Percentiles rank a stretch among this genome's conserved stretches.
phyloP scores from a whole-genome alignment of 306 rosid genomes.

The Benincasa hispida region DNA sequence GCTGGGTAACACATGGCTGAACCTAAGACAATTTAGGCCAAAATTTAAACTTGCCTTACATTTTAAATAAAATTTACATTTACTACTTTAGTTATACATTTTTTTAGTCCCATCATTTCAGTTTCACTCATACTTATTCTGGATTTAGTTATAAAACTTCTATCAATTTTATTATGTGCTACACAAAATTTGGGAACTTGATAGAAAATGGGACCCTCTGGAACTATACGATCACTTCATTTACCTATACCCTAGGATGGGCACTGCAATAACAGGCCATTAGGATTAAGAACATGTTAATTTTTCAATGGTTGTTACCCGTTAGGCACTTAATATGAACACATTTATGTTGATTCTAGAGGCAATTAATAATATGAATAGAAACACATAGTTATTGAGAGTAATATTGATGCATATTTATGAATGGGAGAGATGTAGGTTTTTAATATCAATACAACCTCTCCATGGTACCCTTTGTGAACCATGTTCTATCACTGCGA shows the following conservation, averaged over 20 bases:
- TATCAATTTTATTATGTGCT: background rate
- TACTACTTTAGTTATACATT: background rate
- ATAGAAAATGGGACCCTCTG: background rate
- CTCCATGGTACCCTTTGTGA: conserved; percentile 72
- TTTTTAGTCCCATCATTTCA: background rate
- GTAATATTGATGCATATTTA: background rate
- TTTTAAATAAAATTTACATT: background rate
- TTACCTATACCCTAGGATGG: background rate
- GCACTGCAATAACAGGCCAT: background rate
- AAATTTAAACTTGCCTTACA: background rate
- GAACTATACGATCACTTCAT: background rate
- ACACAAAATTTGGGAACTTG: background rate
- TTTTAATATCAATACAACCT: conserved; percentile 32
- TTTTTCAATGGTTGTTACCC: background rate
- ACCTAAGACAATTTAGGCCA: background rate
- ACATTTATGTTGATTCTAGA: background rate
- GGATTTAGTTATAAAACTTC: background rate
- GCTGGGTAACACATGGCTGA: background rate
- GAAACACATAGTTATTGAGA: background rate
- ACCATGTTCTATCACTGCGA: conserved; percentile 47
- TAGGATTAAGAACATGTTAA: background rate
- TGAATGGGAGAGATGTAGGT: background rate
- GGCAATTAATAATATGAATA: background rate
- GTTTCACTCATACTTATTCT: background rate
- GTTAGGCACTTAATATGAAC: background rate